Percentiles rank a stretch among this genome's conserved stretches.
Evolutionary conservation across 2,329 filamentous ascomycete genomes (phyloP).

Genomic region (Phaeosphaeria sp.): DNA sequence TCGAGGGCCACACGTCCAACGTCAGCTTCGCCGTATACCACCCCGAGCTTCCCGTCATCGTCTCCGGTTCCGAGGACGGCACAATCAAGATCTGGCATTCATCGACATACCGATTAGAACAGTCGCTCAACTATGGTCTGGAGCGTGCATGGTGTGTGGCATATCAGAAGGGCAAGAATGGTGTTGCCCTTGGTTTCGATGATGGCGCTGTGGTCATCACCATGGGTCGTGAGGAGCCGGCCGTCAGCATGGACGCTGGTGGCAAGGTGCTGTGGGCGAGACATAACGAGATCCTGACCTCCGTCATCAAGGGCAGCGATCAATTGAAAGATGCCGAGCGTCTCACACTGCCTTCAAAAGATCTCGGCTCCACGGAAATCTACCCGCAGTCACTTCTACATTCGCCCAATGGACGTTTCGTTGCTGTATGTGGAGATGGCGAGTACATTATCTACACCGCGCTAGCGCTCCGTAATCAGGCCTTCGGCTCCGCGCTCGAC

Average conservation of each 20-base stretch:
- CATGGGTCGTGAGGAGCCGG: conserved; percentile 95
- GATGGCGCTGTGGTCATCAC: conserved; percentile 98
- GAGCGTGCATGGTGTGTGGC: conserved; percentile 98
- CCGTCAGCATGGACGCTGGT: conserved; percentile 94
- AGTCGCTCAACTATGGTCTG: conserved; percentile 93
- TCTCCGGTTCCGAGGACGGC: conserved; percentile 96
- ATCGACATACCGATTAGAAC: conserved; percentile 95
- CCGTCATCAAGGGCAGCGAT: conserved; percentile 93
- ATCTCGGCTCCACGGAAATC: conserved; percentile 93
- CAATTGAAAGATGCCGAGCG: conserved; percentile 87
- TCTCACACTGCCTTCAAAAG: conserved; percentile 87
- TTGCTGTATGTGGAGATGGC: conserved; percentile 90
- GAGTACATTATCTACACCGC: conserved; percentile 99
- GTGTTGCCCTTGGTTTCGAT: conserved; percentile 94
- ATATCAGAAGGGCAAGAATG: conserved; percentile 93
- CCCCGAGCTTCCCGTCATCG: conserved; percentile 94
- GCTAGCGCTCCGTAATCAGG: conserved; percentile 95
- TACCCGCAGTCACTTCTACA: conserved; percentile 94
- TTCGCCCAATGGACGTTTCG: conserved; percentile 93
- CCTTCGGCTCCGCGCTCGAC: conserved; percentile 92
- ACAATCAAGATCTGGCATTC: conserved; percentile 99
- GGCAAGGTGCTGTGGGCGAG: conserved; percentile 97
- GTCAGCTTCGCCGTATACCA: conserved; percentile 99
- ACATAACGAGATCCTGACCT: conserved; percentile 93
- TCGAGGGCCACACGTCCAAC: conserved; percentile 97